Conservation (phyloP, 1,139 yeast species). For the Yamadazyma pseudoaaseri region DNA sequence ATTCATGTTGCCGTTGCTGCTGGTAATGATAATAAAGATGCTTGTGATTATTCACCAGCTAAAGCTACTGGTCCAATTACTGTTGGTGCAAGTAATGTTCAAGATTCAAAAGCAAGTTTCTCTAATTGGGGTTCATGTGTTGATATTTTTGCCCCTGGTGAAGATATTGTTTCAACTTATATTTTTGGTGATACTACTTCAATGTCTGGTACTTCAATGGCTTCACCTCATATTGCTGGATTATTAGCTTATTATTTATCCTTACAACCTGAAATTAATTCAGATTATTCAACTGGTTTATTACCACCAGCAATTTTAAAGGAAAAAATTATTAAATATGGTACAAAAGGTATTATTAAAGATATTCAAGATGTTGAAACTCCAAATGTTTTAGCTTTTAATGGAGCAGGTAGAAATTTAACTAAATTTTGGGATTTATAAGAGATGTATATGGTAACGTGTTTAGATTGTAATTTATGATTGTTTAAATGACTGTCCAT, state of each 20-base stretch:
- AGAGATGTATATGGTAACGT: too few relatives aligned
- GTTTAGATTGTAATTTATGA: too few relatives aligned
- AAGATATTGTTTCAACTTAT: constrained; percentile 78
- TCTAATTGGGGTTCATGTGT: constrained; percentile 85
- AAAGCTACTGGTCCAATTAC: constrained; percentile 73
- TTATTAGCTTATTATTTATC: constrained; percentile 85
- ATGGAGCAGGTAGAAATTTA: constrained; percentile 88
- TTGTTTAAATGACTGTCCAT: too few relatives aligned
- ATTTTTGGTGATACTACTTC: constrained; percentile 89
- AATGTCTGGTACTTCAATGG: constrained; percentile 98
- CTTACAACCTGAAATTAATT: constrained; percentile 81
- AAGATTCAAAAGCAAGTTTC: constrained; percentile 76
- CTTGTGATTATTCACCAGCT: constrained; percentile 83
- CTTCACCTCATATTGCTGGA: constrained; percentile 96
- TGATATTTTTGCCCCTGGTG: constrained; percentile 83
- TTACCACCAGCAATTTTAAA: constrained; percentile 86
- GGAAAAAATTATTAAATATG: constrained; percentile 79
- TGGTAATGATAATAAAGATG: constrained; percentile 83
- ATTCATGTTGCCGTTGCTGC: constrained; percentile 86
- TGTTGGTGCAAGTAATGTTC: constrained; percentile 78
- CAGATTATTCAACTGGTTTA: constrained; percentile 64
- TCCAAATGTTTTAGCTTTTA: constrained; percentile 85
- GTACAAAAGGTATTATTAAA: constrained; percentile 64
- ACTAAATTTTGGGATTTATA: constrained; percentile 61
- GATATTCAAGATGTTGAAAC: constrained; percentile 74